Evolutionary conservation across 345 rosid species (phyloP).

Genomic region (Salix arbutifolia): DNA sequence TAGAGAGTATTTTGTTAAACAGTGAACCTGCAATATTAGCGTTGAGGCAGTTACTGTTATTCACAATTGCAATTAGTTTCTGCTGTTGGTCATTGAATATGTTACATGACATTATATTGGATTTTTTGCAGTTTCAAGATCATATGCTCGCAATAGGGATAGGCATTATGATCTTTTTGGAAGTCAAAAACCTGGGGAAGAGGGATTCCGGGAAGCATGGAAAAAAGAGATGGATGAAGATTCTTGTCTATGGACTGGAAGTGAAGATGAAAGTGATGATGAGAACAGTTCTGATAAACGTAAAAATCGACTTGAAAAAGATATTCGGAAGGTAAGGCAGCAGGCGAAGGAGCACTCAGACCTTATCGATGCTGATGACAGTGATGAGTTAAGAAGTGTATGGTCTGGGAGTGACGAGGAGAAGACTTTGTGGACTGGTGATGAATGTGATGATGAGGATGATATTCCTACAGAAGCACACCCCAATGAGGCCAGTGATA

Average conservation of each 20-base stretch:
- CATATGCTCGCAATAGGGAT: slow-evolving; percentile 49
- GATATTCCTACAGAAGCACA: slow-evolving; percentile 78
- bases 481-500: slow-evolving; percentile 76
- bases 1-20: no score
- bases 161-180: slow-evolving; percentile 77
- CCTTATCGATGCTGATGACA: slow-evolving; percentile 75
- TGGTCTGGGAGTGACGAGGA: slow-evolving; percentile 96
- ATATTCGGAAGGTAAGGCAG: slow-evolving; percentile 63
- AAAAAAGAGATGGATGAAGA: slow-evolving; percentile 65
- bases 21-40: no score
- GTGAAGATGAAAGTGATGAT: slow-evolving; percentile 62
- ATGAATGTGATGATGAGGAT: slow-evolving; percentile 73
- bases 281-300: slow-evolving; percentile 18
- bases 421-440: slow-evolving; percentile 88
- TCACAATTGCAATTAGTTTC: background rate
- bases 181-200: slow-evolving; percentile 49
- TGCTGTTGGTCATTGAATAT: background rate
- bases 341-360: slow-evolving; percentile 69
- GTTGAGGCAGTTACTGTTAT: background rate
- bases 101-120: background rate
- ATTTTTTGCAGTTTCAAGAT: slow-evolving; percentile 41
- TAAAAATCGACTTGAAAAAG: slow-evolving; percentile 35
- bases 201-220: slow-evolving; percentile 64
- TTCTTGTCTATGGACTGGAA: slow-evolving; percentile 68
- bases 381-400: slow-evolving; percentile 76